Conservation (phyloP, 768 basidiomycete species). For the Dacryopinax spathularia region DNA sequence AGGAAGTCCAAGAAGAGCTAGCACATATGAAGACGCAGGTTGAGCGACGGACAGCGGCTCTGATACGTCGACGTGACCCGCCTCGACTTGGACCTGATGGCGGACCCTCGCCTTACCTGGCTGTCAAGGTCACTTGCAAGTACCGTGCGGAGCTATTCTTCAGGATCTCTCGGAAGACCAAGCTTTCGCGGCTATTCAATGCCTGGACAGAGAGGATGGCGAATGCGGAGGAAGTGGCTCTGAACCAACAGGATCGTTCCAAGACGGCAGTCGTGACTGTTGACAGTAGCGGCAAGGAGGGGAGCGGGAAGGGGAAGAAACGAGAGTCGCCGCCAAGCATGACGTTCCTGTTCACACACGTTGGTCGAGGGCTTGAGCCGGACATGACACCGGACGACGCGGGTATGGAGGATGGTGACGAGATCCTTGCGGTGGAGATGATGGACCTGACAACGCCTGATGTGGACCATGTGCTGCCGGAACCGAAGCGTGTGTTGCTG, state of each 20-base stretch:
- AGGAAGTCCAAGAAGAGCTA: conserved; percentile 77
- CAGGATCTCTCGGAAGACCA: conserved; percentile 84
- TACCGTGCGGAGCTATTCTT: conserved; percentile 85
- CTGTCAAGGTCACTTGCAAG: conserved; percentile 76
- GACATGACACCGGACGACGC: conserved; percentile 77
- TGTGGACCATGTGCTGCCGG: conserved; percentile 42
- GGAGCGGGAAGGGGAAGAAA: conserved; percentile 5
- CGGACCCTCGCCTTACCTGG: conserved; percentile 76
- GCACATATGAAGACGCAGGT: conserved; percentile 70
- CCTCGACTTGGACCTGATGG: conserved; percentile 15
- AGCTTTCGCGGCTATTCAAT: conserved; percentile 65
- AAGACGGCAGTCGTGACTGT: conserved; percentile 8
- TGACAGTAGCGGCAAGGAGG: background rate
- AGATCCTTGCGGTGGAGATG: conserved; percentile 76
- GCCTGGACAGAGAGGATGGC: conserved; percentile 89
- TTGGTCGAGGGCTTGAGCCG: conserved; percentile 61
- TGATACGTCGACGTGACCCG: background rate
- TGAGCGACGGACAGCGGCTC: conserved; percentile 37
- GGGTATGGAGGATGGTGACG: conserved; percentile 77
- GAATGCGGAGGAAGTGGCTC: background rate
- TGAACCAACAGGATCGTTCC: background rate
- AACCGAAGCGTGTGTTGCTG: conserved; percentile 51
- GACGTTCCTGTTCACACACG: conserved; percentile 77
- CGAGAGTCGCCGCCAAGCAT: conserved; percentile 28
- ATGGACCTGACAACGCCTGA: conserved; percentile 72